Conservation (phyloP, 2,329 filamentous ascomycete genomes). For the Thielaviopsis euricoi region DNA sequence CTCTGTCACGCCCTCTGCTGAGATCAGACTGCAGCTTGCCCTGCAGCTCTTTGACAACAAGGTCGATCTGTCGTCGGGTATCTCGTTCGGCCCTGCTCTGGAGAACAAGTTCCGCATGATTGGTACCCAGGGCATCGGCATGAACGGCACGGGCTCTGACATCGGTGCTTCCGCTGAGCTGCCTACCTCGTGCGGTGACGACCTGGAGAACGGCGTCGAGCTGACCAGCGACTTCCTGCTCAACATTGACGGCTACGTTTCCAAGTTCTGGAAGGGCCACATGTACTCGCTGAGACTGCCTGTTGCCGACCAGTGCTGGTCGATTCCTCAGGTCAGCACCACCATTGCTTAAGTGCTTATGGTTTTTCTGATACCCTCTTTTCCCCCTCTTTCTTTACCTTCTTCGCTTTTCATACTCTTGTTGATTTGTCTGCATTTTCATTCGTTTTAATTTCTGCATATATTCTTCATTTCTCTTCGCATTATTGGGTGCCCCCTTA, state of each 20-base stretch:
- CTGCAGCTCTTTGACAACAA: slow-evolving; percentile 21
- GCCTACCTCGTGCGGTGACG: not conserved
- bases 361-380: not conserved
- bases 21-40: slow-evolving; percentile 23
- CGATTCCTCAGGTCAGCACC: not conserved
- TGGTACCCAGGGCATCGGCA: slow-evolving; percentile 15
- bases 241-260: not conserved
- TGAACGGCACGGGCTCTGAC: not conserved
- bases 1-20: slow-evolving; percentile 18
- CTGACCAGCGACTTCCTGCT: not conserved
- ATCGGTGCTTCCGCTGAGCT: not conserved
- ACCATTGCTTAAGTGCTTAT: not conserved
- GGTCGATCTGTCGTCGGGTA: slow-evolving; percentile 21
- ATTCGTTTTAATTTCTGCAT: not conserved
- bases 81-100: slow-evolving; percentile 21
- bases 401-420: not conserved
- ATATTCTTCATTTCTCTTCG: not conserved
- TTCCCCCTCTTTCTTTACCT: not conserved
- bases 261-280: not conserved
- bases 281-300: not conserved
- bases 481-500: not conserved
- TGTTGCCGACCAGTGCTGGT: not conserved
- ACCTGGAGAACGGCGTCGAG: not conserved
- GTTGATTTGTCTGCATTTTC: not conserved
- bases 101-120: slow-evolving; percentile 20